These are phyloP conservation scores for Neurospora africana DNA, from an alignment of 495 filamentous ascomycete genomes.

Conservation along the genomic window DNA sequence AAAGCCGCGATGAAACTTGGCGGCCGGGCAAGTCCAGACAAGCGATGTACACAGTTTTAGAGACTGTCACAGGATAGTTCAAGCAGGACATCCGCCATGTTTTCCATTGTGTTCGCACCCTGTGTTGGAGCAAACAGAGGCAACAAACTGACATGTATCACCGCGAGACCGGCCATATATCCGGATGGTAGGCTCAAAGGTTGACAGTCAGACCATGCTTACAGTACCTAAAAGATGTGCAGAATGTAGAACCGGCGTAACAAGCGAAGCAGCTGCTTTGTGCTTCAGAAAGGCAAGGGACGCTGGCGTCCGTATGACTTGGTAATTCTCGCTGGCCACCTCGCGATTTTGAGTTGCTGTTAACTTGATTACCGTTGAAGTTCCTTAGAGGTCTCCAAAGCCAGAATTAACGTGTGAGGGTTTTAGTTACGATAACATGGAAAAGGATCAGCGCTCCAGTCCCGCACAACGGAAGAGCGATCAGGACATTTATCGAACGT, in stretches of 20 bases:
- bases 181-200: background rate
- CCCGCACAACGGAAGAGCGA: background rate
- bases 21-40: background rate
- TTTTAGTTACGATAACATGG: background rate
- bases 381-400: background rate
- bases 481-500: background rate
- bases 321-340: background rate
- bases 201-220: background rate
- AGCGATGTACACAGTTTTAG: background rate
- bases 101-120: background rate
- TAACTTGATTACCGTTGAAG: background rate
- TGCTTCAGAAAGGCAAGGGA: background rate
- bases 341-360: background rate
- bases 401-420: background rate
- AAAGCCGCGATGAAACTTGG: background rate
- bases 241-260: background rate
- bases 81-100: background rate
- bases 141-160: background rate
- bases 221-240: background rate
- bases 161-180: background rate
- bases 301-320: background rate
- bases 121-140: background rate
- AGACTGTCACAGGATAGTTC: background rate
- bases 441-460: background rate
- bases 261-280: background rate